Conservation (phyloP, 2,329 filamentous ascomycete genomes). For the Metarhizium album region DNA sequence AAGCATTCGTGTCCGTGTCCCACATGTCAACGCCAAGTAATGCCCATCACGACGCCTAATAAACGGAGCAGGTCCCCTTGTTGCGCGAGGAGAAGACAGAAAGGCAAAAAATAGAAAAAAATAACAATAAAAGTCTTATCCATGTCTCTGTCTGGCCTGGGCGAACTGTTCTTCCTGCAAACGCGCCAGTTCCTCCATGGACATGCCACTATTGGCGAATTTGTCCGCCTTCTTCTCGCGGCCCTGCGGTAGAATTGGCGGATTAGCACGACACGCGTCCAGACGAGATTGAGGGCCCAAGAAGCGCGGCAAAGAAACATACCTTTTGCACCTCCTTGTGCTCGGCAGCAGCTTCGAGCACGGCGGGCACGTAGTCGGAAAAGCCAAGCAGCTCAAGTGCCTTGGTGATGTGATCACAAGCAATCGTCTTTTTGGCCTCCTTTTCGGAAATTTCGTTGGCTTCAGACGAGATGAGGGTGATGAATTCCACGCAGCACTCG, state of each 20-base stretch:
- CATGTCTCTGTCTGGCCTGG: conserved; percentile 43
- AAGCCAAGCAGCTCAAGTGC: conserved; percentile 90
- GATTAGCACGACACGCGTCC: neutral
- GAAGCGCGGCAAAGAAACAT: conserved; percentile 15
- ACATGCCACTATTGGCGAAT: conserved; percentile 87
- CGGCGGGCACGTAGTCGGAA: conserved; percentile 79
- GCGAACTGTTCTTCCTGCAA: conserved; percentile 90
- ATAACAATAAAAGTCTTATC: neutral
- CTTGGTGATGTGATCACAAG: conserved; percentile 93
- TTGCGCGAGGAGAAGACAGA: too few relatives aligned
- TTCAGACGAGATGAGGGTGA: conserved; percentile 95
- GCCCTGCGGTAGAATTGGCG: conserved; percentile 40
- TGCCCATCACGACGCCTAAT: conserved; percentile 18
- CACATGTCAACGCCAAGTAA: conserved; percentile 23
- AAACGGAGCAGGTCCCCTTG: neutral
- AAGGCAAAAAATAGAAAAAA: too few relatives aligned
- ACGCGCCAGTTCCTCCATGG: conserved; percentile 77
- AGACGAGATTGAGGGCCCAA: conserved; percentile 37
- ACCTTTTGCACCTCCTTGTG: conserved; percentile 93
- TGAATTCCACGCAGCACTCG: conserved; percentile 98
- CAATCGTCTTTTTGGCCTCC: conserved; percentile 98
- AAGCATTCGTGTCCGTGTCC: neutral
- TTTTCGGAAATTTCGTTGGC: conserved; percentile 98
- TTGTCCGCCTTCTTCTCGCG: conserved; percentile 97
- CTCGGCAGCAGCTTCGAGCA: conserved; percentile 75